Base-by-base conservation (phyloP, 192 early-diverging fungal species). In the Dissophora globulifera region DNA sequence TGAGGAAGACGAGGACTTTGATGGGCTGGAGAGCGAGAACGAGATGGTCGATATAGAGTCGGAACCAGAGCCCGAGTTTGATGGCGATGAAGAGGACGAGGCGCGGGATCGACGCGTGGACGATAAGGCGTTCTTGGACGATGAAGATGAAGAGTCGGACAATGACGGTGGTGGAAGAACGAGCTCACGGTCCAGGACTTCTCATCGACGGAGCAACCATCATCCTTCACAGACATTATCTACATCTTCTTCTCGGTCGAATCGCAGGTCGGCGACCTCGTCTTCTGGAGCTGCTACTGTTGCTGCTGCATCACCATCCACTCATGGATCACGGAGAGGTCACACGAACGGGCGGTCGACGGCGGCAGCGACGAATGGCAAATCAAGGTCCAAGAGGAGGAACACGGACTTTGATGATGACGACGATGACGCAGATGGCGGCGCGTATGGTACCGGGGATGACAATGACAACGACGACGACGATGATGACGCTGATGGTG, bases 1-100 rank as follows among this genome's bases (percentile, higher is more conserved):
- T 38, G 83, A 58, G 53, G 75, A 74, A 53, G 75, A 74, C 52
- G 79, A 55, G 50, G 67, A 62, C 27, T 61, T 76, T 61, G 72
- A 76, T 50, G 72, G 72, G 4, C 60, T 57, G 4, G 72, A 64
- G 20, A 76, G 62, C 31, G 72, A 76, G 13, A 62, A 71, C 23
- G 72, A 61, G 23, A 27, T 42, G 19, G 52, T 76, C 1, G 72
- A 76, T 30, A 58, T 76, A 5, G 72, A 76, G 8, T 67, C 72
- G 1, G 72, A 76, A 9, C 62, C 56, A 0, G 68, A 83, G 30
- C 60, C 64, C 20, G 75, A 78, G 23, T 41, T 68, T 50, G 81
- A 79, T 2, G 69, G 66, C 11, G 78, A 83, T 13, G 74, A 63
- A 9, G 20, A 62, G 31, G 79, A 72, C 22, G 71, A 72, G 1